These are phyloP conservation scores for Batrachochytrium dendrobatidis DNA, from an alignment of 371 early-diverging fungal species.

Conservation along the genomic window DNA sequence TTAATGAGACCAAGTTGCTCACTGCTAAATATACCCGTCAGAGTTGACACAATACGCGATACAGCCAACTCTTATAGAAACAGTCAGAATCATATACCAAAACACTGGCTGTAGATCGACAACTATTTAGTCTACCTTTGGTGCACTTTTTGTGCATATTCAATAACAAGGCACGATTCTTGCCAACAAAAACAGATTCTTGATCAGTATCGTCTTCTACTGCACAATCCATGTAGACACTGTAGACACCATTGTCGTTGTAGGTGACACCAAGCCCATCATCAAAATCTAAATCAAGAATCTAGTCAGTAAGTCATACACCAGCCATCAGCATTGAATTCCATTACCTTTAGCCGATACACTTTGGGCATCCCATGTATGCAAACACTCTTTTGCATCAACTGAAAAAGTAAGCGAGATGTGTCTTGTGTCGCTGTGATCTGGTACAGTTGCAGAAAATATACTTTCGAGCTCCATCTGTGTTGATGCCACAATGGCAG, in stretches of 20 bases:
- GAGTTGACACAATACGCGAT: not conserved
- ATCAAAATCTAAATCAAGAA: not conserved
- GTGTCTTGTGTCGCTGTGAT: too few relatives aligned
- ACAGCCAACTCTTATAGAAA: not conserved
- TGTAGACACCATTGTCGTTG: slow-evolving; percentile 7
- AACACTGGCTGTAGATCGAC: too few relatives aligned
- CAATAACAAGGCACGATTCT: slow-evolving; percentile 5
- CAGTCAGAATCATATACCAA: not conserved
- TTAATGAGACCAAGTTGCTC: slow-evolving; percentile 26
- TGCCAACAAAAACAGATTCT: not conserved
- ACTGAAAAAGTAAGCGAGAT: too few relatives aligned
- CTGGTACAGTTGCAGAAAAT: too few relatives aligned
- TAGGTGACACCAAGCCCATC: not conserved
- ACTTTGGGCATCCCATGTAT: too few relatives aligned
- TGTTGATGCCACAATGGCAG: not conserved
- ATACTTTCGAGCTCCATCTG: not conserved
- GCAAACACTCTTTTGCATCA: too few relatives aligned
- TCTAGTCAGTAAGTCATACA: too few relatives aligned
- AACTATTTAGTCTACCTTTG: too few relatives aligned
- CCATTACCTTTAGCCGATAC: too few relatives aligned
- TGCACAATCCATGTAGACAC: slow-evolving; percentile 5
- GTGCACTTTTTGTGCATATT: not conserved
- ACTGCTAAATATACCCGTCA: slow-evolving; percentile 32
- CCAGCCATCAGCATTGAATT: too few relatives aligned
- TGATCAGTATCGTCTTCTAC: not conserved